Evolutionary conservation across 305 asterid species (phyloP).

Genomic region (Nicotiana rustica): DNA sequence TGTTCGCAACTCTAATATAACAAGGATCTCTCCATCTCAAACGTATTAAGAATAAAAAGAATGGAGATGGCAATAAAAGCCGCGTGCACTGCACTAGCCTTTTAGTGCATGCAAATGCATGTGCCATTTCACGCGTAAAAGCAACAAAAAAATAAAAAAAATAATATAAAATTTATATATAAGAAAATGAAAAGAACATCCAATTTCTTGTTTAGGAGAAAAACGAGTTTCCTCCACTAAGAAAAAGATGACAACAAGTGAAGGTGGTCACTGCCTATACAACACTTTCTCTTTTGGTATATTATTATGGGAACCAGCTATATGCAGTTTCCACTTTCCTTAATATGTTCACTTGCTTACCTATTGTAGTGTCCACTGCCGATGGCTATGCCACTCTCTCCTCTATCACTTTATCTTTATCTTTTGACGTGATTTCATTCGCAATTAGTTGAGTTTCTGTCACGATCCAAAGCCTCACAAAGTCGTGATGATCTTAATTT

Average conservation of each 20-base stretch:
- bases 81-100: slow-evolving; percentile 6
- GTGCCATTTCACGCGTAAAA: slow-evolving; percentile 24
- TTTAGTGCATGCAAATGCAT: neutral
- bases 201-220: neutral
- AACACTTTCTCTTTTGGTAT: neutral
- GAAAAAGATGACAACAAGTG: slow-evolving; percentile 1
- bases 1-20: neutral
- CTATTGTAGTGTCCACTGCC: neutral
- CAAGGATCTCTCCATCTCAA: neutral
- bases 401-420: too few relatives aligned
- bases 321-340: neutral
- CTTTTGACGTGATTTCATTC: too few relatives aligned
- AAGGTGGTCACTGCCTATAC: neutral
- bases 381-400: neutral
- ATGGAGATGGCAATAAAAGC: slow-evolving; percentile 11
- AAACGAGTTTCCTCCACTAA: slow-evolving; percentile 37
- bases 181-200: neutral
- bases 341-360: neutral
- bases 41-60: neutral
- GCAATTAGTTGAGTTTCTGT: too few relatives aligned
- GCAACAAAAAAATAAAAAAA: neutral
- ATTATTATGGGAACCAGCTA: slow-evolving; percentile 35
- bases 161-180: too few relatives aligned
- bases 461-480: too few relatives aligned
- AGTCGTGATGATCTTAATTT: too few relatives aligned